Evolutionary conservation across 352 stramenopile species (phyloP).

Genomic region (Blastocystis sp.): DNA sequence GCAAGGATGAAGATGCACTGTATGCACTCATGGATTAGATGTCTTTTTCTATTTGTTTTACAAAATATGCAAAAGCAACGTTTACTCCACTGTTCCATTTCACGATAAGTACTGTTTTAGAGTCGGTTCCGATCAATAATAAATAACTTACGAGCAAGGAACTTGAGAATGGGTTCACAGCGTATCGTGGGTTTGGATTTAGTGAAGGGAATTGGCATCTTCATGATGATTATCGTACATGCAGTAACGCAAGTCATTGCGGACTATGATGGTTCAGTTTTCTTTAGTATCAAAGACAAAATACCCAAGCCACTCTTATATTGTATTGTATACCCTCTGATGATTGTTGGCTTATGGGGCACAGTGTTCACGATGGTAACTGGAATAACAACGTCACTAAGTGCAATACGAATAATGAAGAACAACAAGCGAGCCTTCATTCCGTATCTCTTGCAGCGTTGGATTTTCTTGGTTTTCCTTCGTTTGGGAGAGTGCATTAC

Average conservation of each 20-base stretch:
- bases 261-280: conserved; percentile 29
- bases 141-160: background rate
- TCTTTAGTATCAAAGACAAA: conserved; percentile 16
- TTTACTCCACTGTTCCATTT: background rate
- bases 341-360: conserved; percentile 54
- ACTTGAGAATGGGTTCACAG: background rate
- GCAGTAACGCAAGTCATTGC: conserved; percentile 35
- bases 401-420: conserved; percentile 16
- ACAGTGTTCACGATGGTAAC: conserved; percentile 57
- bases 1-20: conserved; percentile 33
- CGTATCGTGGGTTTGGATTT: conserved; percentile 54
- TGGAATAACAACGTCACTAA: conserved; percentile 24
- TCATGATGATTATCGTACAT: conserved; percentile 63
- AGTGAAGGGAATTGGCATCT: conserved; percentile 47
- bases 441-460: conserved; percentile 33
- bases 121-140: background rate
- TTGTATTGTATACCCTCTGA: conserved; percentile 42
- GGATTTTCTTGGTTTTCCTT: conserved; percentile 43
- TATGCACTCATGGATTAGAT: conserved; percentile 51
- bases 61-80: background rate
- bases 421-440: background rate
- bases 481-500: background rate
- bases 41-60: conserved; percentile 19
- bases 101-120: background rate
- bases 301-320: conserved; percentile 26